Evolutionary conservation across 2,329 filamentous ascomycete genomes (phyloP), one percentile per base, ranked within the genome.

Genomic region (Phaeophleospora eucalypticola): DNA sequence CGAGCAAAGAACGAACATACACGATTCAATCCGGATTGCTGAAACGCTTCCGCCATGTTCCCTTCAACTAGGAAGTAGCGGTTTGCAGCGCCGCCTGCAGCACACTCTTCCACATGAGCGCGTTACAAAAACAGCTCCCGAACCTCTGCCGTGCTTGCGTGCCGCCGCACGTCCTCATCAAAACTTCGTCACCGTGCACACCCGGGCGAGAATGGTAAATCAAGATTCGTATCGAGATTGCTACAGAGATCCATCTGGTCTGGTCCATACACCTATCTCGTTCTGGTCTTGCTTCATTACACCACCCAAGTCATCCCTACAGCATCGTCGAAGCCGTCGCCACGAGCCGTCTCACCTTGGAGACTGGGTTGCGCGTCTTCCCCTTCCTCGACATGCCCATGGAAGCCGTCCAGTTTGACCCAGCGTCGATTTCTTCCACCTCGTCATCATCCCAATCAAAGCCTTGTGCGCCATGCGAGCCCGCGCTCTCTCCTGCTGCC

Each of bases 271-370:
- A n/a, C n/a, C n/a, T n/a, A n/a, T n/a, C n/a, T n/a, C n/a, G n/a
- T n/a, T n/a, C n/a, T n/a, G n/a, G n/a, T n/a, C n/a, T n/a, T n/a
- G n/a, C n/a, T n/a, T n/a, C n/a, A n/a, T n/a, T n/a, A n/a, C n/a
- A n/a, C n/a, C n/a, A n/a, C n/a, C n/a, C n/a, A n/a, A n/a, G n/a
- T n/a, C n/a, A n/a, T n/a, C n/a, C n/a, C 47, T 54, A 58, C 18
- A 57, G 34, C 16, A 54, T 52, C 14, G 55, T 50, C 29, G 53
- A 52, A 29, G 58, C 59, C 36, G 56, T 61, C 43, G 58, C 57
- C 36, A 62, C 52, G 17, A 56, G 43, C 32, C 54, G 45, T 19
- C 54, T 45, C 43, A 61, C 46, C 49, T 52, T 57, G 29, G 51
- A 44, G 18, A 56, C 36, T 14, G 52, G 42, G 40, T 54, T 52